Evolutionary conservation across 768 basidiomycete genomes (phyloP).

Genomic region (Collybia sp.): DNA sequence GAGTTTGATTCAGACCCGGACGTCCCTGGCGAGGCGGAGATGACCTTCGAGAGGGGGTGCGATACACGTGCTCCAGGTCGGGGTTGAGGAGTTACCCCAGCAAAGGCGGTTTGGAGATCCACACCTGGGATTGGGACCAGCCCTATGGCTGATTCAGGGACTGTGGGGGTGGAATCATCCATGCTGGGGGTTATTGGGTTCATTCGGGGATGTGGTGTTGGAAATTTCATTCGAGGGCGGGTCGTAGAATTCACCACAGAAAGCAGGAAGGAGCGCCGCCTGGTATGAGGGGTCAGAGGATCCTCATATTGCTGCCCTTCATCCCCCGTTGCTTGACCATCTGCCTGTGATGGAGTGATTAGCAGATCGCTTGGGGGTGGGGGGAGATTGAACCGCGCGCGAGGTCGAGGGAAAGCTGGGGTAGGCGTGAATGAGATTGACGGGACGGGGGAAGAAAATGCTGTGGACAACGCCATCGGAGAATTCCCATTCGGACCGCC

Average conservation of each 20-base stretch:
- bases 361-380: slow-evolving; percentile 35
- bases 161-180: slow-evolving; percentile 26
- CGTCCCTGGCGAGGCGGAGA: slow-evolving; percentile 31
- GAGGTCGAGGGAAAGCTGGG: slow-evolving; percentile 55
- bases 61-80: slow-evolving; percentile 39
- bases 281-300: slow-evolving; percentile 63
- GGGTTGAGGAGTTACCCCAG: slow-evolving; percentile 61
- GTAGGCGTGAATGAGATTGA: slow-evolving; percentile 66
- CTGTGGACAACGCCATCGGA: slow-evolving; percentile 31
- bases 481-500: slow-evolving; percentile 22
- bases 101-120: slow-evolving; percentile 49
- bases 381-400: slow-evolving; percentile 58
- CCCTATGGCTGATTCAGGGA: slow-evolving; percentile 30
- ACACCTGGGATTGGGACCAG: slow-evolving; percentile 23
- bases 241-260: slow-evolving; percentile 81
- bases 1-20: slow-evolving; percentile 31
- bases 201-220: slow-evolving; percentile 55
- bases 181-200: slow-evolving; percentile 23
- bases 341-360: slow-evolving; percentile 26
- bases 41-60: slow-evolving; percentile 62
- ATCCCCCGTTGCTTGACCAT: slow-evolving; percentile 19
- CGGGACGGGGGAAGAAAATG: slow-evolving; percentile 50
- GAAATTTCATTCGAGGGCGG: slow-evolving; percentile 63
- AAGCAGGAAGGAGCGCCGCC: slow-evolving; percentile 77
- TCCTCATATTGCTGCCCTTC: slow-evolving; percentile 29